phyloP scores from a whole-genome alignment of 2,329 filamentous ascomycete species.

The Pleomassaria siparia region DNA sequence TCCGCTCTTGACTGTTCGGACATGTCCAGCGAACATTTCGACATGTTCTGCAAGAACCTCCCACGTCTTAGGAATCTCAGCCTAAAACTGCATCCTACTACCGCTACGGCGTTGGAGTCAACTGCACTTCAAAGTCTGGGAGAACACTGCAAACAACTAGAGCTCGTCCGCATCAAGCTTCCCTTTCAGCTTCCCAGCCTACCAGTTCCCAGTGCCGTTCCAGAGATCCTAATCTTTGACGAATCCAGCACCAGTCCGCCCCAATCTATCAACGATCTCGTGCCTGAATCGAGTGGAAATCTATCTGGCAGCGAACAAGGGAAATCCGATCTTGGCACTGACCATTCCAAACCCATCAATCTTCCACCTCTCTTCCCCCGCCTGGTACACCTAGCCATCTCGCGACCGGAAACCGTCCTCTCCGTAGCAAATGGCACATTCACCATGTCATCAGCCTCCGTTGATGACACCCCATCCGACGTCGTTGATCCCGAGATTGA shows the following conservation, averaged over 20 bases:
- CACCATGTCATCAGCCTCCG: constrained; percentile 14
- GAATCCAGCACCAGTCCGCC: background rate
- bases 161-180: constrained; percentile 30
- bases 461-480: constrained; percentile 3
- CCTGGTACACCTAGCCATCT: constrained; percentile 30
- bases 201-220: constrained; percentile 9
- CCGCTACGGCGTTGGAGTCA: constrained; percentile 22
- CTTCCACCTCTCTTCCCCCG: constrained; percentile 24
- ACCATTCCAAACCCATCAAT: background rate
- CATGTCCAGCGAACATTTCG: constrained; percentile 29
- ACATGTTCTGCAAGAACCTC: constrained; percentile 26
- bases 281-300: too few species aligned
- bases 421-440: constrained; percentile 19
- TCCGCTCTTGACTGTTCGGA: constrained; percentile 31
- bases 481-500: constrained; percentile 23
- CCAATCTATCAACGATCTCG: background rate
- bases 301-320: too few species aligned
- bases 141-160: constrained; percentile 24
- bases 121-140: constrained; percentile 31
- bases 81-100: constrained; percentile 32
- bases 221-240: constrained; percentile 10
- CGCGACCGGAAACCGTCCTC: constrained; percentile 30
- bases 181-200: constrained; percentile 25
- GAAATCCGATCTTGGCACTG: background rate
- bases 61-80: constrained; percentile 24